A percentile compares a stretch with the other conserved stretches of the same genome.
Evolutionary conservation across 2,329 filamentous ascomycete genomes (phyloP).

Genomic region (Blastomyces parvus): DNA sequence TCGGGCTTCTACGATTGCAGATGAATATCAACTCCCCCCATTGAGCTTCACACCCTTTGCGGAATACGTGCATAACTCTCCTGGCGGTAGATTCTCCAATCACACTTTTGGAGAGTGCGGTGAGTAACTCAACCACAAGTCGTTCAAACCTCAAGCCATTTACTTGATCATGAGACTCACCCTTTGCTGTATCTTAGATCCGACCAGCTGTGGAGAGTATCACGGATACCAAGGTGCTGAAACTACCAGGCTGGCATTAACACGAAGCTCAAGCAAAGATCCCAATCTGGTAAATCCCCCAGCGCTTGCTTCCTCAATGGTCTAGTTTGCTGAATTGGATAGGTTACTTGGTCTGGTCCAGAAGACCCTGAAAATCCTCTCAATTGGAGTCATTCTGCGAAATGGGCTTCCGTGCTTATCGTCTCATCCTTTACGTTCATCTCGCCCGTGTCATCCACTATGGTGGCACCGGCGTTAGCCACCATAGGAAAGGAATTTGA

Average conservation of each 20-base stretch:
- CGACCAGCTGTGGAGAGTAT: not conserved
- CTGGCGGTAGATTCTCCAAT: not conserved
- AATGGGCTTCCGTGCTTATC: slow-evolving; percentile 49
- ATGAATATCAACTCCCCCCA: slow-evolving; percentile 1
- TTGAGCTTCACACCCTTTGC: not conserved
- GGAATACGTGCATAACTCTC: not conserved
- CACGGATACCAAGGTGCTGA: not conserved
- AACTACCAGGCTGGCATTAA: not conserved
- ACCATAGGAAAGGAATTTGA: slow-evolving; percentile 47
- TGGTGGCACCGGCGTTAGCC: slow-evolving; percentile 46
- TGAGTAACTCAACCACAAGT: not conserved
- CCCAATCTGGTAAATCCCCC: slow-evolving; percentile 6
- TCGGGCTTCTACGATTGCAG: not conserved
- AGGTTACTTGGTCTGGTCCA: slow-evolving; percentile 45
- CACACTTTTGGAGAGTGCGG: not conserved
- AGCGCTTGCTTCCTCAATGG: not conserved
- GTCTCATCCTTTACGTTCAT: slow-evolving; percentile 52
- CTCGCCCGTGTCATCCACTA: slow-evolving; percentile 54
- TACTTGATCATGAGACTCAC: not conserved
- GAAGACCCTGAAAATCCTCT: slow-evolving; percentile 41
- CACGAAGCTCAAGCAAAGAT: slow-evolving; percentile 4
- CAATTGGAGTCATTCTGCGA: slow-evolving; percentile 48
- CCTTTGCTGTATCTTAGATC: not conserved
- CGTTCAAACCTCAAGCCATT: not conserved
- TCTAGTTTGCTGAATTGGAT: not conserved